Evolutionary conservation across 208 protist genomes (phyloP).

Genomic region (Wallacemonas collosoma): DNA sequence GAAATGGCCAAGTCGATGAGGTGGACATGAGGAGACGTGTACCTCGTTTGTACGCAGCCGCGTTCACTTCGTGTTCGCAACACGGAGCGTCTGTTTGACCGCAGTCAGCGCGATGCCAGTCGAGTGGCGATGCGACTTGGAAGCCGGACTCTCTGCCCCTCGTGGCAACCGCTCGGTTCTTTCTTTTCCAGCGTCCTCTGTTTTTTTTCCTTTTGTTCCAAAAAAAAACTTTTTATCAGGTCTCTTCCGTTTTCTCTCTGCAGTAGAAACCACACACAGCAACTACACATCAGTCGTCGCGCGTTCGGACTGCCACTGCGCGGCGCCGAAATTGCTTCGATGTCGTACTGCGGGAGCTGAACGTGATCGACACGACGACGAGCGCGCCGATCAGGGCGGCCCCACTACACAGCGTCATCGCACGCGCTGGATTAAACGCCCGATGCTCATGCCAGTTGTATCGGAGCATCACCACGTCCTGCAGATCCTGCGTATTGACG

Average conservation of each 20-base stretch:
- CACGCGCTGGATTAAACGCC: conserved; percentile 61
- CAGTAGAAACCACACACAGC: neutral
- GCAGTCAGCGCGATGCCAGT: too few relatives aligned
- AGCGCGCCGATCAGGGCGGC: conserved; percentile 41
- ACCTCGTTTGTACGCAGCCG: too few relatives aligned
- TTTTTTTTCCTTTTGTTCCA: too few relatives aligned
- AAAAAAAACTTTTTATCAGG: too few relatives aligned
- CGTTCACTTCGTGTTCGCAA: too few relatives aligned
- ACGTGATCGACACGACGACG: conserved; percentile 36
- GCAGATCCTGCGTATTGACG: neutral
- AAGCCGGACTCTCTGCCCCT: neutral
- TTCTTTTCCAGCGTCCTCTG: neutral
- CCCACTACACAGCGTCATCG: conserved; percentile 50
- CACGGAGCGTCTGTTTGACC: too few relatives aligned
- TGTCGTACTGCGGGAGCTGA: conserved; percentile 34
- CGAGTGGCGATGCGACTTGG: too few relatives aligned
- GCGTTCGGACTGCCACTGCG: conserved; percentile 37
- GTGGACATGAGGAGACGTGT: too few relatives aligned
- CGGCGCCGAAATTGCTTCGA: conserved; percentile 45
- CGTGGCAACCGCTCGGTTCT: neutral
- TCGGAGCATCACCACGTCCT: conserved; percentile 32
- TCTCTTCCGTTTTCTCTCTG: too few relatives aligned
- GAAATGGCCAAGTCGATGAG: too few relatives aligned
- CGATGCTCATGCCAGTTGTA: conserved; percentile 71
- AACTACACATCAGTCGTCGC: conserved; percentile 31